Base-by-base conservation (phyloP, 805 yeast genomes). In the Pichia thaimueangensis region DNA sequence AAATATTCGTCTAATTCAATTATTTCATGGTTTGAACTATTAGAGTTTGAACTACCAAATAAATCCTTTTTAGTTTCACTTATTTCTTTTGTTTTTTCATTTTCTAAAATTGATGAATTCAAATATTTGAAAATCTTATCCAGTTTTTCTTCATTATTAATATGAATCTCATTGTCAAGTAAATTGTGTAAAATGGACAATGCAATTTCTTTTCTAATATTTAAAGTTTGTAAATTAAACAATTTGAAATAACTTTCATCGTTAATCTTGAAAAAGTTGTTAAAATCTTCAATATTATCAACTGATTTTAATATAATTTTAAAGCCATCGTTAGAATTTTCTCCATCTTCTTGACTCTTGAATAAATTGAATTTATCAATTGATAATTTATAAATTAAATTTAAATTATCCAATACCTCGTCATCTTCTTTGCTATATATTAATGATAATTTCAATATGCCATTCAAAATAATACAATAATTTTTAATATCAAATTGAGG, bases 401-500 rank as follows among this genome's bases (percentile, higher is more conserved):
- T 80, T 42, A 88, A 66, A 58, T 84, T 77, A 5, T 68, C 71
- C 47, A 68, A 69, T 44, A 79, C 74, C 0, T 71, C 65, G 6
- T 86, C 83, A 55, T 84, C 84, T 33, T 45, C 30, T 20, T 37
- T 30, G 25, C 33, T 22, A 37, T 37, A 85, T 5, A 72, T 68
- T 31, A 86, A 66, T 0, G 87, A 71, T 35, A 89, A 60, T 47
- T 73, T 74, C 39, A 82, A 69, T 25, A 86, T 69, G n/a, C 82
- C 75, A 45, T 80, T 81, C 35, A 86, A 64, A 17, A 88, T 67
- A 1, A 73, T 68, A 8, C 84, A 72, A 42, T 76, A 75, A 46
- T 85, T 91, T 23, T 73, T 78, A n/a, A 74, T 56, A 1, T 86
- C 67, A n/a, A 87, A 61, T 37, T 79, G 82, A 0, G 86, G 82